phyloP scores from a whole-genome alignment of 768 basidiomycete genomes.

The Pleurotus eryngii region DNA sequence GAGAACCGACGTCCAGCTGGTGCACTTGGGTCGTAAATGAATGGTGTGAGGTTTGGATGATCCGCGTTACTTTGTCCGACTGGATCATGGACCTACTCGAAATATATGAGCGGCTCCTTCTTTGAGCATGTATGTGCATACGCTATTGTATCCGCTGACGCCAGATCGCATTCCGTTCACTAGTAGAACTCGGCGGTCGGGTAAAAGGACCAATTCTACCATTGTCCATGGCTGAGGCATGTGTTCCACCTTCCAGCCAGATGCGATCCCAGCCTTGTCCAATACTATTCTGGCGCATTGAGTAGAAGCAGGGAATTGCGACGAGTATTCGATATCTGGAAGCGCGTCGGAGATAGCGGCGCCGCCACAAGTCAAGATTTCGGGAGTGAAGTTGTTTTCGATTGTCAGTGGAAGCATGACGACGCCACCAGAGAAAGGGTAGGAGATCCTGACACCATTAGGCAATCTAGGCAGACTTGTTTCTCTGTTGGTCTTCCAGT shows the following conservation, averaged over 20 bases:
- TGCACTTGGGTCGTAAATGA: conserved; percentile 28
- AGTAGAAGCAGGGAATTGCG: conserved; percentile 35
- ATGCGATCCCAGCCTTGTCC: conserved; percentile 36
- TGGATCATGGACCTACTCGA: conserved; percentile 14
- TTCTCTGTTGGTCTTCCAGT: conserved; percentile 35
- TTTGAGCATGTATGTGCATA: conserved; percentile 7
- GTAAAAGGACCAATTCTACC: conserved; percentile 34
- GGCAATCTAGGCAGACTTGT: conserved; percentile 38
- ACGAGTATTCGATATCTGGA: conserved; percentile 23
- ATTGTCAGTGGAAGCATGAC: conserved; percentile 34
- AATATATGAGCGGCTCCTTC: background rate
- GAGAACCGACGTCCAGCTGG: conserved; percentile 26
- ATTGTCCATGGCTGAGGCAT: conserved; percentile 40
- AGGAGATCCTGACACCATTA: conserved; percentile 40
- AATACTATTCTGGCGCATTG: conserved; percentile 42
- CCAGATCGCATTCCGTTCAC: conserved; percentile 41
- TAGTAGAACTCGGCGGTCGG: conserved; percentile 38
- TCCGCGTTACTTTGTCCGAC: conserved; percentile 36
- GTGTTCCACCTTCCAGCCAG: conserved; percentile 42
- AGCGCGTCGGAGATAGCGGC: conserved; percentile 28
- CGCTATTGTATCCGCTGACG: conserved; percentile 34
- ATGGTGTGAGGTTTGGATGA: conserved; percentile 28
- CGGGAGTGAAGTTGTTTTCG: conserved; percentile 36
- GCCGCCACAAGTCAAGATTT: conserved; percentile 46
- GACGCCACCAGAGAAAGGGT: conserved; percentile 35